Evolutionary conservation across 2,329 filamentous ascomycete genomes (phyloP).

Genomic region (Talaromyces atroroseus): DNA sequence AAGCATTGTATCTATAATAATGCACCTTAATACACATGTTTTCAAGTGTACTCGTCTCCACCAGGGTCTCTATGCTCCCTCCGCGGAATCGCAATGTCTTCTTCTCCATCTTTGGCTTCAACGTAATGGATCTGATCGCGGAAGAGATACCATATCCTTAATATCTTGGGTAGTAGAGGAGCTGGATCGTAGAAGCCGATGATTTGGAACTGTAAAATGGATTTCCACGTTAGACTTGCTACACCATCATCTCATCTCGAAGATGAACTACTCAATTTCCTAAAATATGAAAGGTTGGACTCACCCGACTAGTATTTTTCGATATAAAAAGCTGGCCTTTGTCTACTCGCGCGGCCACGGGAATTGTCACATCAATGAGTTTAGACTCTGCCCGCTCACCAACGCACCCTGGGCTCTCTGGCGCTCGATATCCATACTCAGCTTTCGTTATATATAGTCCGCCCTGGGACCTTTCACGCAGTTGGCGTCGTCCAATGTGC

Average conservation of each 20-base stretch:
- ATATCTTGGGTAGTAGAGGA: conserved; percentile 34
- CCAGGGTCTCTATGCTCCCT: conserved; percentile 27
- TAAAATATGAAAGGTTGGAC: not conserved
- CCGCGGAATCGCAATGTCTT: conserved; percentile 34
- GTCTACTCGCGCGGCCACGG: conserved; percentile 41
- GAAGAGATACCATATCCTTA: conserved; percentile 41
- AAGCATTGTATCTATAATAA: not conserved
- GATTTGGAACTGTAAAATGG: conserved; percentile 31
- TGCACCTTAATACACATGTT: not conserved
- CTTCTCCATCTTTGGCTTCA: conserved; percentile 33
- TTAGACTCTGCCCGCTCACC: conserved; percentile 20
- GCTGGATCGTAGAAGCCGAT: conserved; percentile 42
- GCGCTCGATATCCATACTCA: conserved; percentile 35
- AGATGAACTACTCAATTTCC: not conserved
- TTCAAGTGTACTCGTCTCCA: not conserved
- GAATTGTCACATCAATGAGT: conserved; percentile 37
- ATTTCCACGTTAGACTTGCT: conserved; percentile 18
- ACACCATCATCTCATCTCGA: not conserved
- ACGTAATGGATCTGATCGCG: conserved; percentile 33
- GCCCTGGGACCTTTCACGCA: conserved; percentile 27
- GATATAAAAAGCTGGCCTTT: conserved; percentile 36
- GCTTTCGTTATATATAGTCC: conserved; percentile 38
- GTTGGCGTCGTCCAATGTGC: conserved; percentile 34
- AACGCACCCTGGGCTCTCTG: conserved; percentile 7
- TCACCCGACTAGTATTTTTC: conserved; percentile 31